Percentiles rank a stretch among this genome's conserved stretches.
Evolutionary conservation across 2,329 filamentous ascomycete genomes (phyloP).

Genomic region (Torrubiellomyces zombiae): DNA sequence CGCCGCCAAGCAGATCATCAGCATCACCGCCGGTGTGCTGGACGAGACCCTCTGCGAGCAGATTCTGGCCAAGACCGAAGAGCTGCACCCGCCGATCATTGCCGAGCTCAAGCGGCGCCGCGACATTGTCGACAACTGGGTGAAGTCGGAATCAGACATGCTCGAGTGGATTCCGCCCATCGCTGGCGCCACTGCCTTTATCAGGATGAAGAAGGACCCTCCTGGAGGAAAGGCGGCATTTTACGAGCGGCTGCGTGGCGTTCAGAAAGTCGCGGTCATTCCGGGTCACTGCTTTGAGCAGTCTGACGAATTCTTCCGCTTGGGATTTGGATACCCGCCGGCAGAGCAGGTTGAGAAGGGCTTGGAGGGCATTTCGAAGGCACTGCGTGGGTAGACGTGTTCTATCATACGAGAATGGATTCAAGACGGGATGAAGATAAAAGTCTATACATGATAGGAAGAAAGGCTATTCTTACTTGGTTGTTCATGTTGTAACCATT

Average conservation of each 20-base stretch:
- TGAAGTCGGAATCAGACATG: slow-evolving; percentile 7
- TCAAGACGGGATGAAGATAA: too few species aligned
- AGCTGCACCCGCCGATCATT: slow-evolving; percentile 4
- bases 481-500: too few species aligned
- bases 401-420: too few species aligned
- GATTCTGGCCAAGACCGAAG: slow-evolving; percentile 5
- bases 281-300: slow-evolving; percentile 11
- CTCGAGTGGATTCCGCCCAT: slow-evolving; percentile 10
- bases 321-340: slow-evolving; percentile 11
- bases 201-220: slow-evolving; percentile 8
- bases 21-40: slow-evolving; percentile 9
- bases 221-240: slow-evolving; percentile 6
- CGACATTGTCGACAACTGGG: slow-evolving; percentile 8
- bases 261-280: slow-evolving; percentile 9
- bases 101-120: slow-evolving; percentile 8
- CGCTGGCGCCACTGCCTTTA: slow-evolving; percentile 10
- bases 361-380: slow-evolving; percentile 7
- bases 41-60: slow-evolving; percentile 9
- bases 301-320: slow-evolving; percentile 8
- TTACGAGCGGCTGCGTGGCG: slow-evolving; percentile 6
- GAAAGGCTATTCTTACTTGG: too few species aligned
- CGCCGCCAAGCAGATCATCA: slow-evolving; percentile 10
- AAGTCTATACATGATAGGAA: too few species aligned
- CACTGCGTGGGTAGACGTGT: slow-evolving; percentile 4
- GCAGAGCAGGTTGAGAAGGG: slow-evolving; percentile 8